Evolutionary conservation across 2,329 filamentous ascomycete genomes (phyloP).

Genomic region (Pseudopyrenochaeta lycopersici): DNA sequence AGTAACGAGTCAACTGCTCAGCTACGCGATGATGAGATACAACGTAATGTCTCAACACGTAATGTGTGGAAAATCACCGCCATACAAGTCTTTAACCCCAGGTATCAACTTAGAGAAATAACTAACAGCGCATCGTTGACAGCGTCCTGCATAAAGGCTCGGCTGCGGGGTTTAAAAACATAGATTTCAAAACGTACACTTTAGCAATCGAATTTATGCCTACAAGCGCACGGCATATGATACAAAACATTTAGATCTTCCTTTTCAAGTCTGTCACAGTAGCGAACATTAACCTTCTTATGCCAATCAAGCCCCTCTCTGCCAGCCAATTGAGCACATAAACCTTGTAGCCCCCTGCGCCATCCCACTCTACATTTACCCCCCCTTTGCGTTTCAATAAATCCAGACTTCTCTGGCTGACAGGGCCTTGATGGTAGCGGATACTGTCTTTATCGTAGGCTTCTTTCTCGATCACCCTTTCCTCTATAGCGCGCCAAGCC

Average conservation of each 20-base stretch:
- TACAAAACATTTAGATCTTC: neutral
- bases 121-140: too few species aligned
- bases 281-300: conserved; percentile 77
- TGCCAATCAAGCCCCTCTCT: conserved; percentile 68
- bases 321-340: conserved; percentile 76
- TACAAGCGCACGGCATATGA: neutral
- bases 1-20: too few species aligned
- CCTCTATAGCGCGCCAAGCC: conserved; percentile 59
- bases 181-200: too few species aligned
- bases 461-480: conserved; percentile 49
- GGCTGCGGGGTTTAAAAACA: too few species aligned
- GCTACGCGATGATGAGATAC: too few species aligned
- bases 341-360: conserved; percentile 78
- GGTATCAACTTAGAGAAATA: too few species aligned
- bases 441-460: conserved; percentile 30
- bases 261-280: conserved; percentile 78
- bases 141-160: too few species aligned
- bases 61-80: too few species aligned
- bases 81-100: too few species aligned
- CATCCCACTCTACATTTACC: conserved; percentile 72
- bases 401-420: conserved; percentile 72
- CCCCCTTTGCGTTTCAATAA: conserved; percentile 73
- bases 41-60: too few species aligned
- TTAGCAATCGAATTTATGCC: too few species aligned
- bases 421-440: conserved; percentile 60